Evolutionary conservation across 345 rosid genomes (phyloP).

Genomic region (Ailanthus altissimus): DNA sequence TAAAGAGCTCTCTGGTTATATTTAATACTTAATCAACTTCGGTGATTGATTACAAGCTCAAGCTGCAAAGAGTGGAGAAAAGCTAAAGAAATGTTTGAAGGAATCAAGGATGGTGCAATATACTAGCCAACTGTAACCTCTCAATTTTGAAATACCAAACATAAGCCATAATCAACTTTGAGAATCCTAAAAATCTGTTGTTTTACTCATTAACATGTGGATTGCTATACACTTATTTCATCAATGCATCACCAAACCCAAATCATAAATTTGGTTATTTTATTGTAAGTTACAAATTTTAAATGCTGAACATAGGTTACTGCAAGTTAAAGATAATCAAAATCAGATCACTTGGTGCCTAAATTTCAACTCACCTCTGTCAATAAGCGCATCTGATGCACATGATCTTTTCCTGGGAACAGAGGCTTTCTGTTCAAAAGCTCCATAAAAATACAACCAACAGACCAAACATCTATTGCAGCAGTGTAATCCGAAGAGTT

Average conservation of each 20-base stretch:
- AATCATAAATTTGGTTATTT: not conserved
- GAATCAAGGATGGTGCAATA: not conserved
- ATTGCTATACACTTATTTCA: not conserved
- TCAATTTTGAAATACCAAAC: not conserved
- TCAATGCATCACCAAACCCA: not conserved
- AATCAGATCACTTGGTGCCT: not conserved
- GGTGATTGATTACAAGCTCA: not conserved
- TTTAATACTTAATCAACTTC: not conserved
- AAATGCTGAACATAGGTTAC: not conserved
- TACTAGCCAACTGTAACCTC: not conserved
- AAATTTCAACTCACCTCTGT: conserved; percentile 65
- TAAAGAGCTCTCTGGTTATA: not conserved
- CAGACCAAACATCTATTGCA: conserved; percentile 99
- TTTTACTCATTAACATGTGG: not conserved
- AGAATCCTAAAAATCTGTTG: conserved; percentile 5
- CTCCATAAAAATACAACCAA: conserved; percentile 97
- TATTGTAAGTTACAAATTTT: not conserved
- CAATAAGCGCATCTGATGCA: conserved; percentile 90
- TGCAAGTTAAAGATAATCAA: not conserved
- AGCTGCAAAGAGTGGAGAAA: not conserved
- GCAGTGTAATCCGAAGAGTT: conserved; percentile 90
- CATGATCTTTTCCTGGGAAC: conserved; percentile 93
- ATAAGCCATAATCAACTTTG: not conserved
- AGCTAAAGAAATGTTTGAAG: not conserved
- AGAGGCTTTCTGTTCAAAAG: conserved; percentile 90